These are phyloP conservation scores for Gremmenia infestans DNA, from an alignment of 2,329 filamentous ascomycete species.

Conservation along the genomic window DNA sequence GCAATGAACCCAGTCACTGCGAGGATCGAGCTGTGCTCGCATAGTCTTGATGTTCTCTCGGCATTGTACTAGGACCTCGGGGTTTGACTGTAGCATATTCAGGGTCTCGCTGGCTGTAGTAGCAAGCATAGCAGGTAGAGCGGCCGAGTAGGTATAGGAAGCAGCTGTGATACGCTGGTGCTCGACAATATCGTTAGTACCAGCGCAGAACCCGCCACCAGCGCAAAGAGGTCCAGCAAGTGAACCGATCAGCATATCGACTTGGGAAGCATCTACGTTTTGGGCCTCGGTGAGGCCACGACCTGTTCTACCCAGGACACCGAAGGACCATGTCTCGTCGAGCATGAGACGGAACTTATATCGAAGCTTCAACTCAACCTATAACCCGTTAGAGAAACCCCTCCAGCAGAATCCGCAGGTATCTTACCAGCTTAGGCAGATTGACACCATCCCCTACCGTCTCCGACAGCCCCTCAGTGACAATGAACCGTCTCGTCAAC, in stretches of 20 bases:
- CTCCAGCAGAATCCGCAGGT: neutral
- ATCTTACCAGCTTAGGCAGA: conserved; percentile 73
- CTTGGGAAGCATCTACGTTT: conserved; percentile 86
- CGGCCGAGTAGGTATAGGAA: conserved; percentile 93
- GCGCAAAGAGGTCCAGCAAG: conserved; percentile 85
- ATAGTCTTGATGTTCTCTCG: conserved; percentile 84
- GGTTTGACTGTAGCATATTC: conserved; percentile 77
- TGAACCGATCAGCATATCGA: conserved; percentile 96
- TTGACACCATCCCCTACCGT: conserved; percentile 80
- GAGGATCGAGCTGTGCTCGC: conserved; percentile 81
- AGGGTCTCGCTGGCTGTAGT: conserved; percentile 95
- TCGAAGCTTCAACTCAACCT: conserved; percentile 87
- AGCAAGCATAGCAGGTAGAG: conserved; percentile 85
- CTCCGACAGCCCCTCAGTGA: conserved; percentile 93
- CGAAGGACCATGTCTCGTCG: conserved; percentile 97
- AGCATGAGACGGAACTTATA: conserved; percentile 98
- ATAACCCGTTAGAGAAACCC: conserved; percentile 5
- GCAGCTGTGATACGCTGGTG: conserved; percentile 92
- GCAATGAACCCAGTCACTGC: conserved; percentile 88
- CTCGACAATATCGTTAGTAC: conserved; percentile 84
- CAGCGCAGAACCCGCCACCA: conserved; percentile 93
- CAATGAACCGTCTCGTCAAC: conserved; percentile 87
- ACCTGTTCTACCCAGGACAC: conserved; percentile 85
- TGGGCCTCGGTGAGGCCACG: conserved; percentile 92
- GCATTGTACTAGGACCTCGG: conserved; percentile 72